These are phyloP conservation scores for Lotmaria passim DNA, from an alignment of 208 protist species.

Conservation along the genomic window DNA sequence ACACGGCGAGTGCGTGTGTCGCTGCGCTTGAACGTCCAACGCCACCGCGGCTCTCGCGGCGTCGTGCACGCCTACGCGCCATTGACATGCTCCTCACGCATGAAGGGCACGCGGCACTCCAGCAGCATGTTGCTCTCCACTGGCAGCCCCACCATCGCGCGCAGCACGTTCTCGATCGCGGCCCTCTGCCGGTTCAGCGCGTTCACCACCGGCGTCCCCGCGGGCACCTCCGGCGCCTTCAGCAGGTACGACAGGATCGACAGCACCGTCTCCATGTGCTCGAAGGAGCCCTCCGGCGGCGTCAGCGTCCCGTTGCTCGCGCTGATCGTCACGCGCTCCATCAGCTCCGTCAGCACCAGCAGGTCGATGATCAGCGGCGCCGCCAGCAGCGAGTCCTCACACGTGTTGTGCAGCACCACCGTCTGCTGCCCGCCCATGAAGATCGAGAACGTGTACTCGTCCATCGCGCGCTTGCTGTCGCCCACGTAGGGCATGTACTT, in stretches of 20 bases:
- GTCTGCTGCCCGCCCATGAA: conserved; percentile 98
- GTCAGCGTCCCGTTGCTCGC: conserved; percentile 27
- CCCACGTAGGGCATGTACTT: conserved; percentile 99
- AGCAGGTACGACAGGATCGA: conserved; percentile 97
- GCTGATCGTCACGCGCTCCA: conserved; percentile 87
- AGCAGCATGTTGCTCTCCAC: conserved; percentile 97
- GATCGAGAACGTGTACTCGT: conserved; percentile 99
- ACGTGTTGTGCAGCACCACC: conserved; percentile 97
- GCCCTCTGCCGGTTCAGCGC: conserved; percentile 96
- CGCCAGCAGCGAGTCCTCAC: conserved; percentile 99
- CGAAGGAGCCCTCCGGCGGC: conserved; percentile 52
- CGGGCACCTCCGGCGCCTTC: conserved; percentile 96
- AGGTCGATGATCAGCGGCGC: conserved; percentile 99
- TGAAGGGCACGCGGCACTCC: conserved; percentile 89
- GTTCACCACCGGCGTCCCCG: conserved; percentile 97
- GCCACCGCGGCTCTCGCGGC: not conserved
- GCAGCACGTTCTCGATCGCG: conserved; percentile 96
- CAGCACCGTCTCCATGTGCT: conserved; percentile 93
- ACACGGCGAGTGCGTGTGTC: not conserved
- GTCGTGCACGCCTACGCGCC: conserved; percentile 14
- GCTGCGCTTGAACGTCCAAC: not conserved
- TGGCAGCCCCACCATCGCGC: conserved; percentile 95
- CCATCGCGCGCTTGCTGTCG: conserved; percentile 98
- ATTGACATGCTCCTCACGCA: conserved; percentile 43
- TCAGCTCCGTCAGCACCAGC: conserved; percentile 96